These are phyloP conservation scores for Rhinocladiella mackenziei DNA, from an alignment of 2,329 filamentous ascomycete genomes.

Conservation along the genomic window DNA sequence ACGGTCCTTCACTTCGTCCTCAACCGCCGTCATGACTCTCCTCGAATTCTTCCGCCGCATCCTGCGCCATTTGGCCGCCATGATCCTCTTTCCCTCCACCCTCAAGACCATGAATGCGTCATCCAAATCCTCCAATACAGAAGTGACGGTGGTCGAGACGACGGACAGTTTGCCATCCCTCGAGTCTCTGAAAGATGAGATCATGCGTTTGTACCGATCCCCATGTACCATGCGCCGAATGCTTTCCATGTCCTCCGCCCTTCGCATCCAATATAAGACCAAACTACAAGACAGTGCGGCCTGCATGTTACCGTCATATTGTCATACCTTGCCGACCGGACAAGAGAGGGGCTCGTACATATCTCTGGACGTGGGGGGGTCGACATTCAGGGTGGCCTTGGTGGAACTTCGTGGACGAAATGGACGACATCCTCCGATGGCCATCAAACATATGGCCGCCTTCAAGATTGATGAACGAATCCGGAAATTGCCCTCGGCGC, in stretches of 20 bases:
- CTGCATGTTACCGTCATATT: slow-evolving; percentile 64
- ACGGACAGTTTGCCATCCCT: slow-evolving; percentile 30
- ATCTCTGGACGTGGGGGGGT: slow-evolving; percentile 63
- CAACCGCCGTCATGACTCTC: slow-evolving; percentile 17
- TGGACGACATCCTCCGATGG: slow-evolving; percentile 45
- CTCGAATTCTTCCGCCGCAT: slow-evolving; percentile 27
- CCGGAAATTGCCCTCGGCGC: slow-evolving; percentile 51
- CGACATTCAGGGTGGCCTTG: slow-evolving; percentile 60
- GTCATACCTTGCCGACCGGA: slow-evolving; percentile 57
- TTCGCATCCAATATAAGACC: slow-evolving; percentile 50
- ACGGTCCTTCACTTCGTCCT: background rate
- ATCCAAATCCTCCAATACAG: slow-evolving; percentile 17
- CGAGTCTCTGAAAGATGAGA: slow-evolving; percentile 34
- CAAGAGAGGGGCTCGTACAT: slow-evolving; percentile 58
- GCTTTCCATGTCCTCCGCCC: slow-evolving; percentile 43
- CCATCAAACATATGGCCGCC: slow-evolving; percentile 52
- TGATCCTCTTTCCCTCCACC: slow-evolving; percentile 39
- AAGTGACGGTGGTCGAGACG: slow-evolving; percentile 22
- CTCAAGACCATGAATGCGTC: slow-evolving; percentile 21
- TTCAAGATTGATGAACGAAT: slow-evolving; percentile 56
- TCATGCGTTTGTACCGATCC: slow-evolving; percentile 35
- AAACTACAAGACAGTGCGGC: slow-evolving; percentile 54
- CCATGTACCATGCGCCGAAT: slow-evolving; percentile 34
- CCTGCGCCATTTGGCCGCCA: slow-evolving; percentile 36
- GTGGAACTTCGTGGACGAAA: slow-evolving; percentile 52